These are phyloP conservation scores for Tylopilus felleus DNA, from an alignment of 768 basidiomycete genomes.

Conservation along the genomic window DNA sequence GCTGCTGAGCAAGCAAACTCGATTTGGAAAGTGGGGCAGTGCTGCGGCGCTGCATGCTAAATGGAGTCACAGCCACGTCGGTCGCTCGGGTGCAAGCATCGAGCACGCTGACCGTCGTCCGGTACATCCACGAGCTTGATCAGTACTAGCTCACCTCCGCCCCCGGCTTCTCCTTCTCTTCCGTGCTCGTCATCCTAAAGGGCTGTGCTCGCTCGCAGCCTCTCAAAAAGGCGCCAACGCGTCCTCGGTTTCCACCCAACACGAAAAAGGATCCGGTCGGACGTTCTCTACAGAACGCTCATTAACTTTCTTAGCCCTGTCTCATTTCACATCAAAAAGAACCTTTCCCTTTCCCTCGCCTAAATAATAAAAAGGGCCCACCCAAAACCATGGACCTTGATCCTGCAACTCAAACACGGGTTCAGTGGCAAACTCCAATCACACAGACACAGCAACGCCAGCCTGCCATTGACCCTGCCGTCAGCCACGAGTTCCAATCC, in stretches of 20 bases:
- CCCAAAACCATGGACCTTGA: conserved; percentile 34
- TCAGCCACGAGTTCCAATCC: conserved; percentile 32
- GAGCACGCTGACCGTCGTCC: conserved; percentile 7
- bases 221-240: conserved; percentile 20
- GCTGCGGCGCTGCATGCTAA: conserved; percentile 35
- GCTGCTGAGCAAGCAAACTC: conserved; percentile 13
- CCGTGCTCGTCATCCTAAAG: not conserved
- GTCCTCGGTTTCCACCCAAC: conserved; percentile 9
- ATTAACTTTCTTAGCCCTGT: conserved; percentile 23
- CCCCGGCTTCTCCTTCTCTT: conserved; percentile 11
- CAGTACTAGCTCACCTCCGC: not conserved
- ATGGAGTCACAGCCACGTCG: conserved; percentile 35
- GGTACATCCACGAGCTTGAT: conserved; percentile 9
- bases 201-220: conserved; percentile 18
- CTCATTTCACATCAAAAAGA: conserved; percentile 34
- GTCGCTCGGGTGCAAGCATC: conserved; percentile 37
- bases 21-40: conserved; percentile 26
- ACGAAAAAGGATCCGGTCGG: conserved; percentile 15
- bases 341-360: conserved; percentile 33
- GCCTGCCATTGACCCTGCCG: conserved; percentile 33
- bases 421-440: conserved; percentile 33
- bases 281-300: conserved; percentile 30
- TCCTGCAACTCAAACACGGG: conserved; percentile 33
- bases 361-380: conserved; percentile 36
- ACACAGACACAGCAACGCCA: conserved; percentile 33